Evolutionary conservation across 1,284 basidiomycete genomes (phyloP).

Genomic region (Paramarasmius palmivorus): DNA sequence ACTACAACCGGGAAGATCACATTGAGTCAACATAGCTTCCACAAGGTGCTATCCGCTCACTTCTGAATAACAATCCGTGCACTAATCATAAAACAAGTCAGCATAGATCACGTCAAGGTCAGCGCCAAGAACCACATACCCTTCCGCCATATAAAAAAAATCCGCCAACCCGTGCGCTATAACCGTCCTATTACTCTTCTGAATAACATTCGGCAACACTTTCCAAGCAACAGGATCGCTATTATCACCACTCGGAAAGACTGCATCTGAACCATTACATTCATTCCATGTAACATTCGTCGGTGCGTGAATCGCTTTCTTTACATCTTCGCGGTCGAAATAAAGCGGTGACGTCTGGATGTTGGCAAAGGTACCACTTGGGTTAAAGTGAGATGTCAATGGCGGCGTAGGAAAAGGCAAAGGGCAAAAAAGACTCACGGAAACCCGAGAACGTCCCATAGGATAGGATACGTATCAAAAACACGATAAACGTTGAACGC

Average conservation of each 20-base stretch:
- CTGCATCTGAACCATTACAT: slow-evolving; percentile 53
- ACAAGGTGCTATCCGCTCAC: slow-evolving; percentile 36
- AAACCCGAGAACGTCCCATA: slow-evolving; percentile 80
- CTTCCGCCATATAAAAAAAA: slow-evolving; percentile 71
- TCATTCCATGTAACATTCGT: slow-evolving; percentile 59
- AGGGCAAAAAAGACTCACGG: slow-evolving; percentile 44
- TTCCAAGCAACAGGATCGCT: slow-evolving; percentile 63
- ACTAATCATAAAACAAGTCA: slow-evolving; percentile 27
- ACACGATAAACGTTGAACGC: slow-evolving; percentile 79
- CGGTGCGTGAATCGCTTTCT: slow-evolving; percentile 73
- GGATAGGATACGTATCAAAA: slow-evolving; percentile 59
- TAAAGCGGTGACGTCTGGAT: slow-evolving; percentile 52
- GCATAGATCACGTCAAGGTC: background rate
- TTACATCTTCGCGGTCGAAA: slow-evolving; percentile 72
- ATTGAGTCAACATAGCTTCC: too few species aligned
- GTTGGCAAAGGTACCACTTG: slow-evolving; percentile 61
- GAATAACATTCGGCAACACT: slow-evolving; percentile 73
- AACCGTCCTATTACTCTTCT: slow-evolving; percentile 69
- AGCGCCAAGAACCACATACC: slow-evolving; percentile 40
- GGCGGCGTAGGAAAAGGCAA: background rate
- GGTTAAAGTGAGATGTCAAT: background rate
- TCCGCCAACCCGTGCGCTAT: slow-evolving; percentile 75
- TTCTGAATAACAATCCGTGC: slow-evolving; percentile 68
- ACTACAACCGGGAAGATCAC: slow-evolving; percentile 33
- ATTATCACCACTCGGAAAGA: slow-evolving; percentile 61